Base-by-base conservation (phyloP, 805 yeast species). In the Ogataea angusta region DNA sequence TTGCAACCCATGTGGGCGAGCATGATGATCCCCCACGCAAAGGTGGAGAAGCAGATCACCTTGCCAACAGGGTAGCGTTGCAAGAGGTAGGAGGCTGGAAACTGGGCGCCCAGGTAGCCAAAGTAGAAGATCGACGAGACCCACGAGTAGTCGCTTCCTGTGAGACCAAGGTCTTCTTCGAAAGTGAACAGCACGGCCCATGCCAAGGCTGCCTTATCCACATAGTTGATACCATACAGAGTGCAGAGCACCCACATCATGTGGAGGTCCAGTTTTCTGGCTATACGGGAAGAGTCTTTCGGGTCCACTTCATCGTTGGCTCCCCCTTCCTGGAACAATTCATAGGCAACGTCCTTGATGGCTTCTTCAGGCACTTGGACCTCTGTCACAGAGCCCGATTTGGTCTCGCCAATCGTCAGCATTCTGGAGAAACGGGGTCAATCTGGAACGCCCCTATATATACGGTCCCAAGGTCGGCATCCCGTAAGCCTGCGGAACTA, bases 11-110 rank as follows among this genome's bases (percentile, higher is more conserved):
- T 52, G 41, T 60, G 61, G 44, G 62, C 59, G 41, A 54, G 36
- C 45, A 67, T 47, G 21, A 67, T 43, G 8, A 57, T 47, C 26
- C 66, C 69, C 72, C 73, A 68, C 14, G 52, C 28, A 29, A 64
- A 44, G 21, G 59, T 52, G 30, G 59, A 57, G 13, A 48, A 34
- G 10, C 61, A 48, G 10, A 67, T 50, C 9, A 62, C 53, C 42
- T 68, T 69, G 6, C 63, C 63, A 30, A 69, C 59, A 1, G 85
- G 82, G 28, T 67, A 66, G 30, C 63, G 68, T 49, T 80, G 84
- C 31, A 80, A 66, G 37, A 59, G 56, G 19, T 55, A 49, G 10
- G 63, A 56, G 3, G 75, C 68, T 6, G 79, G 79, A 35, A 63
- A 65, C 38, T 69, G 72, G 42, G 70, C 73, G 6, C 61, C 62